Evolutionary conservation across 495 filamentous ascomycete species (phyloP).

Genomic region (Penicillium canariense): DNA sequence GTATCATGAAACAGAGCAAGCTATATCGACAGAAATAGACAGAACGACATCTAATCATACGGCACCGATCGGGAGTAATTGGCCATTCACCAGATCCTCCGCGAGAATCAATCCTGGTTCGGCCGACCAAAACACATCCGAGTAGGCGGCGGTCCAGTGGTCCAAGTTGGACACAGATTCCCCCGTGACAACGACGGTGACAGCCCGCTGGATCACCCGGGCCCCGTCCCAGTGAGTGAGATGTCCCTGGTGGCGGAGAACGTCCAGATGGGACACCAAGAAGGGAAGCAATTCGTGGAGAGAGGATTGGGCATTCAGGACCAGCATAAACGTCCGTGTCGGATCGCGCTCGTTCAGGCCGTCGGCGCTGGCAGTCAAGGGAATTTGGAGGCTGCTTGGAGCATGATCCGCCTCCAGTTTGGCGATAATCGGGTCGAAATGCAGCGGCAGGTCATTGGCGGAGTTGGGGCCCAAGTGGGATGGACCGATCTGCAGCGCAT

Average conservation of each 20-base stretch:
- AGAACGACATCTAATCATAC: constrained; percentile 12
- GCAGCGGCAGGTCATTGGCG: constrained; percentile 15
- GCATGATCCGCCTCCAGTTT: background rate
- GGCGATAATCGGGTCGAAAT: constrained; percentile 13
- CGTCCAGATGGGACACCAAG: constrained; percentile 47
- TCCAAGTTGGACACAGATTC: constrained; percentile 55
- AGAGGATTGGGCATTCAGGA: constrained; percentile 16
- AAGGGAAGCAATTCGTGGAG: constrained; percentile 6
- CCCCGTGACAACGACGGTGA: constrained; percentile 73
- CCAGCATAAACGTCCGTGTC: constrained; percentile 11
- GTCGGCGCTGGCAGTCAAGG: background rate
- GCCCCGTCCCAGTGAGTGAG: constrained; percentile 56
- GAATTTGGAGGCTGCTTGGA: background rate
- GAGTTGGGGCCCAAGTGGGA: background rate
- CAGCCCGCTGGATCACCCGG: constrained; percentile 42
- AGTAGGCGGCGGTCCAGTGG: constrained; percentile 30
- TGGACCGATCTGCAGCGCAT: constrained; percentile 52
- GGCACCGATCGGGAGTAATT: constrained; percentile 16
- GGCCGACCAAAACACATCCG: constrained; percentile 68
- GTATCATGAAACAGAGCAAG: constrained; percentile 9
- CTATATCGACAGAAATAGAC: background rate
- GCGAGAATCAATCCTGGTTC: constrained; percentile 26
- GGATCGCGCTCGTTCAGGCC: background rate
- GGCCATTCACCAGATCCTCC: constrained; percentile 5
- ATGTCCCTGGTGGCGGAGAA: constrained; percentile 56